phyloP scores from a whole-genome alignment of 1,284 basidiomycete species.

The Leccinum holopus region DNA sequence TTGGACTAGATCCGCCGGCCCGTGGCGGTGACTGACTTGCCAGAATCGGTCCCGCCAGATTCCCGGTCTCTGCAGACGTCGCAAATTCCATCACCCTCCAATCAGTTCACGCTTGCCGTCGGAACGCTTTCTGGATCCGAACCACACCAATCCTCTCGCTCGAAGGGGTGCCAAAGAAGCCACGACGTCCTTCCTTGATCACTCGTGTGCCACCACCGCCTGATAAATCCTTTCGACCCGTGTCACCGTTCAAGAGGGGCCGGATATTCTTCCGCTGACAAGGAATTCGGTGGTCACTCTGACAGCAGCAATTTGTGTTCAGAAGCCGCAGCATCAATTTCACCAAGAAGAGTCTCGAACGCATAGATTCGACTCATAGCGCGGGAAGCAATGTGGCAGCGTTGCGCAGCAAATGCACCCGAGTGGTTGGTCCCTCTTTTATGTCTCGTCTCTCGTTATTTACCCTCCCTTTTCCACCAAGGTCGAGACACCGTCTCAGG shows the following conservation, averaged over 20 bases:
- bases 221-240: constrained; percentile 19
- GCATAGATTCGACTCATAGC: constrained; percentile 51
- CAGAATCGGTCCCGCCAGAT: constrained; percentile 7
- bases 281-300: constrained; percentile 28
- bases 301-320: constrained; percentile 7
- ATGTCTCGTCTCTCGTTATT: constrained; percentile 5
- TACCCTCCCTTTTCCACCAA: constrained; percentile 24
- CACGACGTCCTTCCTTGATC: constrained; percentile 24
- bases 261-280: constrained; percentile 16
- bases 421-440: constrained; percentile 41
- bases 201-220: constrained; percentile 15
- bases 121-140: constrained; percentile 1
- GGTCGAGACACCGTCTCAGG: constrained; percentile 50
- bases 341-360: constrained; percentile 38
- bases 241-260: constrained; percentile 25
- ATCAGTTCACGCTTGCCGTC: neutral
- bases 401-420: constrained; percentile 57
- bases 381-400: constrained; percentile 63
- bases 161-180: constrained; percentile 11
- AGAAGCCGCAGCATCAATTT: constrained; percentile 27
- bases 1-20: constrained; percentile 29
- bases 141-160: neutral
- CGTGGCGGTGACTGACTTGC: too few species aligned
- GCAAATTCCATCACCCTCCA: constrained; percentile 5
- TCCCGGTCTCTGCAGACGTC: constrained; percentile 6